Evolutionary conservation across 345 rosid species (phyloP), one percentile per base, ranked within the genome.

Genomic region (Raphanus raphanistrum): DNA sequence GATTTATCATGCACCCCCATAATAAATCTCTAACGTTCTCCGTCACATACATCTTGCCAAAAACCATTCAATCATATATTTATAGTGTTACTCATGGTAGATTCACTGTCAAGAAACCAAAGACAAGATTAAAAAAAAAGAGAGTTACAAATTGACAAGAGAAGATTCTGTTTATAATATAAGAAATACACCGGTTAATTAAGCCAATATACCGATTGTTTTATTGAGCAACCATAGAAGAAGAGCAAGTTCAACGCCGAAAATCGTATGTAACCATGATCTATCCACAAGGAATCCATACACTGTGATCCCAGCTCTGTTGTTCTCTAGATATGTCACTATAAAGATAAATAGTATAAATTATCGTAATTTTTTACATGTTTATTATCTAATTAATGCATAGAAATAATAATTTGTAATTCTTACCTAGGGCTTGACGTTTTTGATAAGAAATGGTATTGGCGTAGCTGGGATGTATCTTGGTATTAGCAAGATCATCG

Each of bases 161-260:
- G 5, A 70, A 54, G 41, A 54, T 68, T 57, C 17, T 48, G 69
- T 15, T 25, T 60, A 16, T 69, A 54, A 59, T 43, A 31, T 55
- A 43, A 12, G 36, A 38, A 48, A n/a, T 17, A n/a, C 63, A 48
- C 3, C 55, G 55, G 15, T 26, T 27, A 75, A 28, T n/a, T 75
- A 36, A 75, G 68, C 69, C 32, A 75, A 66, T 54, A 77, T 84
- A 78, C 97, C 92, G 8, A 92, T 81, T 5, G 93, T 89, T 86
- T 91, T 93, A 85, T 91, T 93, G 79, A 93, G 96, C 82, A 93
- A 70, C 98, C 98, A 93, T 60, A 93, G 91, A 21, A 89, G 84
- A 36, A 93, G 88, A 75, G 96, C 94, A 32, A 93, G 84, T 68
- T 93, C 90, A 66, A 91, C 79, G 3, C 88, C 98, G 64, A 90